Conservation (phyloP, 495 filamentous ascomycete genomes). For the Penicillium angulare region DNA sequence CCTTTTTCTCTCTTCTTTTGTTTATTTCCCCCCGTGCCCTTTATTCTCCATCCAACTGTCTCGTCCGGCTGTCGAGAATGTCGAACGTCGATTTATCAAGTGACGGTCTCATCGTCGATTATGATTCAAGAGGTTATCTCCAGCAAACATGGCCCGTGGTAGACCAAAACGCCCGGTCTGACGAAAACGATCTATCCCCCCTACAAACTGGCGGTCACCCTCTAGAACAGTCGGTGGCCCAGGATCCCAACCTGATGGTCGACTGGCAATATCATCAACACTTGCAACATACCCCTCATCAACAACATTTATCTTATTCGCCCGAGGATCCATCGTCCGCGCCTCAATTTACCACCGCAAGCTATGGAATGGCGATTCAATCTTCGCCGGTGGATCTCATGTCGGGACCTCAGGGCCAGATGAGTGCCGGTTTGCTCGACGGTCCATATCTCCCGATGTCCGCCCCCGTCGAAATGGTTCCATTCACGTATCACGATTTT, state of each 20-base stretch:
- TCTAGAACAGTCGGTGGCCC: conserved; percentile 45
- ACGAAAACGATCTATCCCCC: conserved; percentile 42
- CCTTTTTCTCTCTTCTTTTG: conserved; percentile 15
- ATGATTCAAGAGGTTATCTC: conserved; percentile 49
- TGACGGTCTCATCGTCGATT: conserved; percentile 49
- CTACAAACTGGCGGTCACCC: conserved; percentile 50
- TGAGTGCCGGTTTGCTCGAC: conserved; percentile 65
- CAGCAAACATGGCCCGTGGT: conserved; percentile 46
- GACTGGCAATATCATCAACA: conserved; percentile 53
- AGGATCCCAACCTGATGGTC: conserved; percentile 45
- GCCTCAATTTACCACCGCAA: conserved; percentile 44
- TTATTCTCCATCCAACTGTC: neutral
- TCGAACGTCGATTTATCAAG: conserved; percentile 44
- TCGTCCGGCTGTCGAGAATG: conserved; percentile 25
- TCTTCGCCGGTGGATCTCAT: conserved; percentile 69
- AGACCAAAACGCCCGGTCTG: conserved; percentile 37
- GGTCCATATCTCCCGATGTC: conserved; percentile 65
- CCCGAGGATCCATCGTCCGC: conserved; percentile 50
- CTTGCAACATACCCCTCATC: conserved; percentile 38
- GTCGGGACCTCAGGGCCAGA: conserved; percentile 61
- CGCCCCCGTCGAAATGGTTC: conserved; percentile 62
- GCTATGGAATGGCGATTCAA: conserved; percentile 51
- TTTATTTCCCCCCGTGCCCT: neutral
- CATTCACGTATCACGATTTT: conserved; percentile 75
- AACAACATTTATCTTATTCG: conserved; percentile 45